Percentiles rank a stretch among this genome's conserved stretches.
phyloP scores from a whole-genome alignment of 495 filamentous ascomycete genomes.

The Arthonia radiata region DNA sequence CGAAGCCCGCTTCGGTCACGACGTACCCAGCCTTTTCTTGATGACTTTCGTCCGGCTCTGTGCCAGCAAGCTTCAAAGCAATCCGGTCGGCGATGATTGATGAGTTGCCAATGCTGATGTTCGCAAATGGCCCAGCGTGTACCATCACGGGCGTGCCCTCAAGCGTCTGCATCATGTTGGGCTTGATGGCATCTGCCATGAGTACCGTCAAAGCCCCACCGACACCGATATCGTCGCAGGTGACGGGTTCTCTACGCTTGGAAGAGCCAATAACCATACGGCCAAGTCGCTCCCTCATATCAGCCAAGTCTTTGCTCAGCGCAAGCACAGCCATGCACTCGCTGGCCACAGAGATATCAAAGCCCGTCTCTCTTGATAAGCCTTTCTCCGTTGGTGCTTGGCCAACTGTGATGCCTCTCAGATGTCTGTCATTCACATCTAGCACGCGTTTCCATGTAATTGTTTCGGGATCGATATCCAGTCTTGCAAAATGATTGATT shows the following conservation, averaged over 20 bases:
- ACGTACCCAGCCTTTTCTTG: conserved; percentile 72
- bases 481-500: conserved; percentile 58
- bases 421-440: conserved; percentile 89
- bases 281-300: conserved; percentile 85
- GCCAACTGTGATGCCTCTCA: conserved; percentile 69
- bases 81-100: conserved; percentile 87
- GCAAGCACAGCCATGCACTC: conserved; percentile 98
- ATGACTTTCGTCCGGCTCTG: conserved; percentile 80
- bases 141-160: conserved; percentile 95
- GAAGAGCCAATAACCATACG: conserved; percentile 93
- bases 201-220: conserved; percentile 81
- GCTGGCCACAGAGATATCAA: conserved; percentile 92
- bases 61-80: conserved; percentile 84
- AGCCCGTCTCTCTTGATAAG: conserved; percentile 58
- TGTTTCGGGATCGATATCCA: conserved; percentile 89
- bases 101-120: conserved; percentile 91
- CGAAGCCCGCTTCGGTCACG: conserved; percentile 94
- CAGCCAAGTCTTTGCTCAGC: conserved; percentile 59
- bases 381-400: conserved; percentile 79
- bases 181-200: conserved; percentile 97
- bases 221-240: conserved; percentile 81
- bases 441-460: conserved; percentile 93
- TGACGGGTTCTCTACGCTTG: conserved; percentile 64
- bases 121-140: conserved; percentile 91
- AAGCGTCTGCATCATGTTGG: conserved; percentile 93